phyloP scores from a whole-genome alignment of 2,329 filamentous ascomycete genomes.

The Aspergillus puulaauensis region DNA sequence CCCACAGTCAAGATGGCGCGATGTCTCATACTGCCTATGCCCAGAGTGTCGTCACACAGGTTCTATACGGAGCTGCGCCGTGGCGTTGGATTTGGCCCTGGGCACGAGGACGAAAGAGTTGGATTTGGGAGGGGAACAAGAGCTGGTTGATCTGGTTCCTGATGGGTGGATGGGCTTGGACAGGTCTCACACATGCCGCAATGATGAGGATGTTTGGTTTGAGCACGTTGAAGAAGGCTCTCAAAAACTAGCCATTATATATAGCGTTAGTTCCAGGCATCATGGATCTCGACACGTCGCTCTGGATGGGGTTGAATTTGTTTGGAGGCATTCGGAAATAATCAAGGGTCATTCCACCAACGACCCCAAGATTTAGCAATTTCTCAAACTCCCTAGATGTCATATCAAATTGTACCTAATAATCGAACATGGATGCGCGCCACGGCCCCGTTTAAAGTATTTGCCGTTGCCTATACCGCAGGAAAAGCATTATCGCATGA shows the following conservation, averaged over 20 bases:
- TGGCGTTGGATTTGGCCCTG: slow-evolving; percentile 53
- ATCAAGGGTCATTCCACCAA: background rate
- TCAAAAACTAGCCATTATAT: slow-evolving; percentile 8
- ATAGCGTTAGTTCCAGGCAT: background rate
- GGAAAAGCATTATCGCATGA: background rate
- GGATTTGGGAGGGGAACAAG: slow-evolving; percentile 52
- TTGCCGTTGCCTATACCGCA: slow-evolving; percentile 10
- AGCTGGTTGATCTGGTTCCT: slow-evolving; percentile 53
- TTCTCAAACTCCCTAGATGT: background rate
- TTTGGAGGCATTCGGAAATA: background rate
- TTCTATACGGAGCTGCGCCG: slow-evolving; percentile 48
- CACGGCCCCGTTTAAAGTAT: slow-evolving; percentile 18
- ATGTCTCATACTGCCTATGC: slow-evolving; percentile 57
- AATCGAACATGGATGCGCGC: background rate
- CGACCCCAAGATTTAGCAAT: background rate
- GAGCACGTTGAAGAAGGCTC: slow-evolving; percentile 42
- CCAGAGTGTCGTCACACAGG: slow-evolving; percentile 53
- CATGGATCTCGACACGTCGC: background rate
- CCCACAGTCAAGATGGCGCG: slow-evolving; percentile 54
- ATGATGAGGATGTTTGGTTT: slow-evolving; percentile 55
- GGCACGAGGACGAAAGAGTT: slow-evolving; percentile 35
- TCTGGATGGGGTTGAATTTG: background rate
- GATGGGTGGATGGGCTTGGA: slow-evolving; percentile 48
- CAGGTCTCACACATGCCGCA: slow-evolving; percentile 39
- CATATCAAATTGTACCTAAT: background rate